Percentiles rank a stretch among this genome's conserved stretches.
These are phyloP conservation scores for Rhododendron williamsianum DNA, from an alignment of 148 eudicot genomes.

Conservation along the genomic window DNA sequence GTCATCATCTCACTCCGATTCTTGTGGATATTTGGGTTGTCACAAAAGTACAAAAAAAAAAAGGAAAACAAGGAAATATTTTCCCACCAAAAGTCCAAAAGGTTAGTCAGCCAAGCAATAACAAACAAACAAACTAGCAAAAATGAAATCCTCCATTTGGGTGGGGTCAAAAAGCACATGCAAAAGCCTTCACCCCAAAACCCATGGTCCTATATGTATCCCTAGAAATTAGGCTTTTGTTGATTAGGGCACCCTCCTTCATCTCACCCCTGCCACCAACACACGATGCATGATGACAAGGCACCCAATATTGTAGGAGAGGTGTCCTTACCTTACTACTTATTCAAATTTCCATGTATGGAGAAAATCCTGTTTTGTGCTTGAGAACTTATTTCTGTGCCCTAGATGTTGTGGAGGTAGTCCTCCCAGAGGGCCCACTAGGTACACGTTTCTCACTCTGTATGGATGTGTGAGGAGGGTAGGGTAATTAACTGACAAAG, in stretches of 20 bases:
- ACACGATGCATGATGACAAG: constrained; percentile 5
- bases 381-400: neutral
- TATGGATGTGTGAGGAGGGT: neutral
- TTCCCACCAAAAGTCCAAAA: neutral
- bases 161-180: neutral
- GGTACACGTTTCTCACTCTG: neutral
- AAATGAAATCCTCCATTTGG: neutral
- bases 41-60: neutral
- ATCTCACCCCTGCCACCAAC: neutral
- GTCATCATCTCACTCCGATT: neutral
- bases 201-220: neutral
- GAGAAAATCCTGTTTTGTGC: neutral
- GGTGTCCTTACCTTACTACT: neutral
- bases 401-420: neutral
- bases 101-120: neutral
- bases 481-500: neutral
- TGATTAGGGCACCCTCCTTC: neutral
- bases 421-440: neutral
- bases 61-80: neutral
- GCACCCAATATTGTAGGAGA: constrained; percentile 4
- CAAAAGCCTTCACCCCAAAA: neutral
- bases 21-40: neutral
- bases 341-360: neutral
- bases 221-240: constrained; percentile 12
- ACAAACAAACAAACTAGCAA: neutral